Percentiles rank a stretch among this genome's conserved stretches.
Evolutionary conservation across 371 early-diverging fungal species (phyloP).

Genomic region (Mucor mucedo): DNA sequence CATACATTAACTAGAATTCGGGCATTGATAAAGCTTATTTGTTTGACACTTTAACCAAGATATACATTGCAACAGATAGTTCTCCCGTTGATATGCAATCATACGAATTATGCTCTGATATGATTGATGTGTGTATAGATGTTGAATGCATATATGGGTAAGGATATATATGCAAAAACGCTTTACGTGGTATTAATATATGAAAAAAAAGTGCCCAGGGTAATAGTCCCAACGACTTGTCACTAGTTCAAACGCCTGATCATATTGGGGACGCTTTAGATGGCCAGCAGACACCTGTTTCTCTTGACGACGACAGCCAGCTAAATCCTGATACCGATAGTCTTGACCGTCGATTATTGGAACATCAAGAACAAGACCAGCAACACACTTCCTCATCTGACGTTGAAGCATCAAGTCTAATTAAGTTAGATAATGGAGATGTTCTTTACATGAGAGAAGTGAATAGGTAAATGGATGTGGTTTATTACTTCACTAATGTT

Average conservation of each 20-base stretch:
- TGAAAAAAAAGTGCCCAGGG: conserved; percentile 34
- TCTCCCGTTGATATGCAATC: conserved; percentile 93
- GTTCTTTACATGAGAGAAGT: conserved; percentile 84
- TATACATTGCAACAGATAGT: conserved; percentile 94
- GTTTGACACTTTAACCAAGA: conserved; percentile 87
- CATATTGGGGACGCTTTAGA: conserved; percentile 7
- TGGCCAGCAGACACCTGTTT: conserved; percentile 25
- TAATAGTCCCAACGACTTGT: conserved; percentile 36
- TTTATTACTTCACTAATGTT: neutral
- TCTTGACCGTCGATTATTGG: conserved; percentile 19
- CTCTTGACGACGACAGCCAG: conserved; percentile 12
- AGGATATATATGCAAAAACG: neutral
- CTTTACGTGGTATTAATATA: no score
- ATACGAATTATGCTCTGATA: conserved; percentile 92
- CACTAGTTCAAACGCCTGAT: conserved; percentile 21
- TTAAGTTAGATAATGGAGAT: conserved; percentile 83
- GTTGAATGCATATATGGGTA: conserved; percentile 83
- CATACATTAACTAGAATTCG: conserved; percentile 69
- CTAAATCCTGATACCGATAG: conserved; percentile 14
- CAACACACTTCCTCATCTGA: conserved; percentile 24
- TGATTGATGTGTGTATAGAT: conserved; percentile 94
- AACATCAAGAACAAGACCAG: conserved; percentile 22
- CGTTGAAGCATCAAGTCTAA: conserved; percentile 60
- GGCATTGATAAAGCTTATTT: conserved; percentile 95
- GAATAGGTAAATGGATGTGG: conserved; percentile 55